Evolutionary conservation across 371 early-diverging fungal species (phyloP), one percentile per base, ranked within the genome.

Genomic region (Mucor sp.): DNA sequence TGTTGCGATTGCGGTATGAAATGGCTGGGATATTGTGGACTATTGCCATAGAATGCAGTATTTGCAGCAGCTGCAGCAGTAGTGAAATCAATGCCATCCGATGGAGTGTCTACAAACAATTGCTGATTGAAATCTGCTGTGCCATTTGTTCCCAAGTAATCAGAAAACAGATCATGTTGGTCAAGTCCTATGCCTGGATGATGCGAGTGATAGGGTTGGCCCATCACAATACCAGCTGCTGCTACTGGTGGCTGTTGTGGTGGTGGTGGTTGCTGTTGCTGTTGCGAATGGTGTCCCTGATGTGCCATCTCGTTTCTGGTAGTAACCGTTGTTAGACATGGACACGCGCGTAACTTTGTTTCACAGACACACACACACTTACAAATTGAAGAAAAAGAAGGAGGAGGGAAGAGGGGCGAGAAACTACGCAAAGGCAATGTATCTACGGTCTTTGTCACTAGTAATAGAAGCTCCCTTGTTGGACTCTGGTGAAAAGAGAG

Each of bases 11-110:
- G 71, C 47, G 66, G 58, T 57, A 70, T 70, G 50, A 62, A 70
- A 43, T 70, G 70, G 25, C 60, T 66, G 15, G 66, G 70, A 58
- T 62, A 70, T 43, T 70, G 70, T n/a, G 66, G 66, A 25, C 66
- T 70, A 43, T 65, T 60, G 35, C 62, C 48, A 58, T 58, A 70
- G 25, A 61, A 70, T 17, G 33, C 28, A 47, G 57, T 33, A 15
- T 57, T 57, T 32, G n/a, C 8, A 33, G 50, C 8, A 33, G 50
- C 28, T 43, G 61, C 30, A 44, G 35, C 62, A 19, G 47, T 2
- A 53, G 53, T 25, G 14, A 53, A 53, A 27, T 53, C 53, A 5
- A 53, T 53, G 27, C 23, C 23, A 27, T 53, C 53, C 7, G 60
- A 7, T 17, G 60, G 60, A 12, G 67, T 61, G 23, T 67, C 67